Evolutionary conservation across 2,329 filamentous ascomycete genomes (phyloP).

Genomic region (Ophiocordyceps camponoti-leonardi): DNA sequence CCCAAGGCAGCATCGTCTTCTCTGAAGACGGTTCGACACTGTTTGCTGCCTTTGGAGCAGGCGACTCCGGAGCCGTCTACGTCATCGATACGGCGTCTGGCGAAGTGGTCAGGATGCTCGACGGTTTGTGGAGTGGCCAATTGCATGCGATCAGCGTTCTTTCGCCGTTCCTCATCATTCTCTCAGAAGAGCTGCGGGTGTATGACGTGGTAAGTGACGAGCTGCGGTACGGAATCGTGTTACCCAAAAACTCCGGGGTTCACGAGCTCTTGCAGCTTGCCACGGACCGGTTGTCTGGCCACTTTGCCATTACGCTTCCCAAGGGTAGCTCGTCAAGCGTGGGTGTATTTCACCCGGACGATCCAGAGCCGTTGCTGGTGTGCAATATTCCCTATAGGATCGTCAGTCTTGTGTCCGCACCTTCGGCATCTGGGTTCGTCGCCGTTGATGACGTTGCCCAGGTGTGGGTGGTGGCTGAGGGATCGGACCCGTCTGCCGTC

Average conservation of each 20-base stretch:
- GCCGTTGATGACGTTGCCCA: conserved; percentile 61
- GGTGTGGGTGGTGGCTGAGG: conserved; percentile 45
- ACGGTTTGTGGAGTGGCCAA: conserved; percentile 47
- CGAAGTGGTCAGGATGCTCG: conserved; percentile 45
- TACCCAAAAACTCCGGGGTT: conserved; percentile 25
- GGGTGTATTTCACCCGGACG: conserved; percentile 48
- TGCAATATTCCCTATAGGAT: conserved; percentile 39
- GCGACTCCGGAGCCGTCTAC: conserved; percentile 46
- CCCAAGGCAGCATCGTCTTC: conserved; percentile 54
- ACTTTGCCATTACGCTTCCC: conserved; percentile 46
- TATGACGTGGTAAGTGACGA: conserved; percentile 75
- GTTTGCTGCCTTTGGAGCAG: conserved; percentile 44
- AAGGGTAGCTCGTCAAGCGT: conserved; percentile 33
- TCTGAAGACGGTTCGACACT: conserved; percentile 73
- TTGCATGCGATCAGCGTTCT: conserved; percentile 55
- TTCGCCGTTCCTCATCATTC: conserved; percentile 54
- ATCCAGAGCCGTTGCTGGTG: conserved; percentile 40
- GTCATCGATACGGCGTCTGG: conserved; percentile 61
- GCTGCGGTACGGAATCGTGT: conserved; percentile 46
- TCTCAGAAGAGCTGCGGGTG: conserved; percentile 57
- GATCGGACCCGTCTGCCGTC: conserved; percentile 34
- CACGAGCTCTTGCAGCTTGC: conserved; percentile 46
- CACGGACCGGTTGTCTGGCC: conserved; percentile 47
- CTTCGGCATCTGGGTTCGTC: conserved; percentile 53
- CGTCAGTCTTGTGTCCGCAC: conserved; percentile 47